Conservation (phyloP, 164 flowering plant species). For the Nelumbo lutea region DNA sequence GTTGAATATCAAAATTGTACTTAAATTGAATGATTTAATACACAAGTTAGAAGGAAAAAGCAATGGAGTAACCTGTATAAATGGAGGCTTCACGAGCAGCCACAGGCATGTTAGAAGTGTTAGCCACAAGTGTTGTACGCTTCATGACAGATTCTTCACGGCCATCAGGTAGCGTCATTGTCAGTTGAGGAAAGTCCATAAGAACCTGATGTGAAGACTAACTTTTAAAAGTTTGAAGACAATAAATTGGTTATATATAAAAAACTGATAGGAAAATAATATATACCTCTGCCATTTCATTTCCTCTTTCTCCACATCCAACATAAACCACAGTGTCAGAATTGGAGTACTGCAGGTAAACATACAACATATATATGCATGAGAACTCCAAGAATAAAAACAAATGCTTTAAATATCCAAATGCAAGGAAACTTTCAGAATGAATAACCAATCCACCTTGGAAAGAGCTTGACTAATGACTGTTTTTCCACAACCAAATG, state of each 20-base stretch:
- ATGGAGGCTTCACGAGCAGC: constrained; percentile 99
- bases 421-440: background rate
- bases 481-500: constrained; percentile 99
- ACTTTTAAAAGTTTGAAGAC: background rate
- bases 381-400: constrained; percentile 3
- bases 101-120: constrained; percentile 99
- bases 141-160: constrained; percentile 99
- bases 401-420: background rate
- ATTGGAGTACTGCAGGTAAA: constrained; percentile 79
- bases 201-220: constrained; percentile 55
- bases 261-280: background rate
- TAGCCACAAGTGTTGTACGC: constrained; percentile 99
- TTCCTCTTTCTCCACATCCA: constrained; percentile 99
- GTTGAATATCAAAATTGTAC: background rate
- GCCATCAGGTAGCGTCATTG: constrained; percentile 99
- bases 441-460: constrained; percentile 48
- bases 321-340: constrained; percentile 99
- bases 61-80: constrained; percentile 64
- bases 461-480: constrained; percentile 99
- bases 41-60: background rate
- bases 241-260: background rate
- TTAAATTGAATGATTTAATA: background rate
- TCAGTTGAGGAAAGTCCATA: constrained; percentile 99
- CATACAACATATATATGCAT: constrained; percentile 8
- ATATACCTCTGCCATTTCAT: constrained; percentile 98